Evolutionary conservation across 768 basidiomycete genomes (phyloP), one percentile per base, ranked within the genome.

Genomic region (Gloeostereum incarnatum): DNA sequence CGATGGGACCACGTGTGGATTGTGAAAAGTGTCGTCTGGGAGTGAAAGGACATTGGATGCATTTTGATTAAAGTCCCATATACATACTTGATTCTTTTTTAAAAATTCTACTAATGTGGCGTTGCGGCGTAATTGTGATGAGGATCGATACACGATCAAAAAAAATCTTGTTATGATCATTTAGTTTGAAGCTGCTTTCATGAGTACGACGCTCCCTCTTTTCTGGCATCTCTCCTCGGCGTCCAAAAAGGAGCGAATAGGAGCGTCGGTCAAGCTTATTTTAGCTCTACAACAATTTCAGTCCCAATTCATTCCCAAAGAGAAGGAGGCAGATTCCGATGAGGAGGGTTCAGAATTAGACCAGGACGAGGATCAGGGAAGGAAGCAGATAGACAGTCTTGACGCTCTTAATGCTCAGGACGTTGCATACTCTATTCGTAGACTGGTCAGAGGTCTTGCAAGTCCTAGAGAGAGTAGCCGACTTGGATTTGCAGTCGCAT

Each of bases 221-320:
- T 97, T 92, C 71, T 96, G 92, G 92, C 69, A 91, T 57, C 68
- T 97, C 38, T 93, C 92, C 11, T 88, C 86, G 2, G 64, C 75
- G 1, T 75, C 74, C 14, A 88, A 79, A 62, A 78, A 81, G 40
- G 81, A 88, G 43, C 80, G 92, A 6, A 52, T 94, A 24, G 78
- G 82, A 48, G 84, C 92, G 10, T 92, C 92, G 2, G 80, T 85
- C 20, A 85, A 90, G 55, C 79, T 97, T 36, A 58, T 94, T 41
- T 63, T 66, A 13, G 68, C 87, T 14, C 73, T 97, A 48, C 83
- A 93, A 61, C 78, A 81, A 45, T 93, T 96, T 52, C 92, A 97
- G 60, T 56, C 70, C 5, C 66, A 73, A 35, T 83, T 78, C 49
- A 57, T 63, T 31, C 69, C 73, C 11, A 70, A 69, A 45, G 50